Base-by-base conservation (phyloP, 768 basidiomycete genomes). In the Fistulinella prunicolor region DNA sequence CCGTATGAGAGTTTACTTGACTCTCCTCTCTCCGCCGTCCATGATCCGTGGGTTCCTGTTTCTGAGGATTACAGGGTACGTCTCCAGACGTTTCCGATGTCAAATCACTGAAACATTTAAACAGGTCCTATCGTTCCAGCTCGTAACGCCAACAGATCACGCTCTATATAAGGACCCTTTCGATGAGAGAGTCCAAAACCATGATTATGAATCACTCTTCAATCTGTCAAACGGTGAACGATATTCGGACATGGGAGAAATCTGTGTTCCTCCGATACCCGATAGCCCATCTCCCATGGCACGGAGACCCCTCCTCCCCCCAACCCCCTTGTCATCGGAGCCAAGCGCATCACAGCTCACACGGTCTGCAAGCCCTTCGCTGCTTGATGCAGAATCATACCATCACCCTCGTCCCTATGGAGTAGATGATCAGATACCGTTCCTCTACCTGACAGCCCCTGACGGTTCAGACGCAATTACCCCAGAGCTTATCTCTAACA, bases 321-420 rank as follows among this genome's bases (percentile, higher is more conserved):
- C n/a, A 22, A 39, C 26, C 2, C 41, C 49, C 36, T 8, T 44
- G 37, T 22, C 19, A n/a, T 32, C 38, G 8, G 36, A 47, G 32
- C 3, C 35, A 13, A 20, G 22, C 4, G 5, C 35, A 22, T 32
- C 20, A 41, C 49, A 40, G 16, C 38, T 40, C 26, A 14, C 14
- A 26, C n/a, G 22, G 19, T 14, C 29, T 2, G 7, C 51, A 30
- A 42, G 19, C 28, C 26, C 50, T 30, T 13, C n/a, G 6, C 29
- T 41, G 13, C 19, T 39, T 20, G 32, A 44, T 19, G 17, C 7
- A 14, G 30, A 29, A 19, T 38, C 38, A 30, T 56, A 42, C 22
- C 65, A 63, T n/a, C 68, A 61, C 44, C 54, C 64, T 21, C 72
- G 71, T 21, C 70, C 71, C 20, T 67, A 65, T 16, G 68, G 70